Base-by-base conservation (phyloP, 192 early-diverging fungal genomes). In the Coemansia sp. region DNA sequence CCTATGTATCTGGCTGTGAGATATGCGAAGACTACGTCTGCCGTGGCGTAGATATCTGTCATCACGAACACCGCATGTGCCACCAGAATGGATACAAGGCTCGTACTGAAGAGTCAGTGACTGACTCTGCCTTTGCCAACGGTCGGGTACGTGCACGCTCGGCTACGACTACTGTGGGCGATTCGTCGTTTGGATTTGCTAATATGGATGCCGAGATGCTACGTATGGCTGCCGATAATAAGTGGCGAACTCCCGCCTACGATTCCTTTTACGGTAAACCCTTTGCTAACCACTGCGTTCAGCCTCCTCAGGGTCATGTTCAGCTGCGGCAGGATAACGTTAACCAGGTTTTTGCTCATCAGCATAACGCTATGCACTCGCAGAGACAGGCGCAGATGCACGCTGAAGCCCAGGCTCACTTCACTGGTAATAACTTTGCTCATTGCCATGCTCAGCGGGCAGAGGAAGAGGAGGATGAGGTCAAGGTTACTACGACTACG, bases 131-230 rank as follows among this genome's bases (percentile, higher is more conserved):
- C 65, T 82, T 82, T 62, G 80, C 65, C 4, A 64, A 76, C 18
- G 74, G 80, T 20, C 68, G 80, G 3, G 80, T 82, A 15, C 70
- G 80, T 0, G 68, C 80, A 4, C 68, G 80, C 10, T 82, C 80
- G 16, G 75, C 80, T 2, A 82, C 75, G 10, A 82, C 75, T 11
- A 77, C 46, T 40, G 70, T 70, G 0, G 80, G 80, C 44, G 80
- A 82, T 46, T 50, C 75, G 62, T 73, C 71, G 47, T 82, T 82
- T 66, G 80, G 80, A 2, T 82, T 82, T 38, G 75, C 72, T 16
- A 77, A 77, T 34, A 74, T 82, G 80, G 80, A 77, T 10, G 55
- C 80, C 0, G 80, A 82, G 65, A 82, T 82, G 80, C 60, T 71
- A 33, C 80, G 75, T 12, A 74, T 72, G 65, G 74, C 79, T 0